Evolutionary conservation across 768 basidiomycete species (phyloP).

Genomic region (Boletus subcaerulescens): DNA sequence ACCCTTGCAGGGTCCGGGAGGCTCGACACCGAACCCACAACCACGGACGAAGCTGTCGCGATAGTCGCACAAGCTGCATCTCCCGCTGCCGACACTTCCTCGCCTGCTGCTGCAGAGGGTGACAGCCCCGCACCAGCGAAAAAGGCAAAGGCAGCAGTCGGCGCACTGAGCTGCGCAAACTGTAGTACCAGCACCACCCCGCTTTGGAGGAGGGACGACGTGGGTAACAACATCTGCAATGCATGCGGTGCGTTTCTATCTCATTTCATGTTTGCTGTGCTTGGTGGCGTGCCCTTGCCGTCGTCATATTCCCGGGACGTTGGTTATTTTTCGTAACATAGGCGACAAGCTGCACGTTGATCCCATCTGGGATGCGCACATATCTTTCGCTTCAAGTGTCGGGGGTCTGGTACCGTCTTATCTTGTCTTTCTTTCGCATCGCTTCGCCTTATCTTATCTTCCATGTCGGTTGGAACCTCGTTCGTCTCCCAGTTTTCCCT

Average conservation of each 20-base stretch:
- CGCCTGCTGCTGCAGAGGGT: conserved; percentile 28
- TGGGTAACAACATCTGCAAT: conserved; percentile 93
- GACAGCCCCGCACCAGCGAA: conserved; percentile 32
- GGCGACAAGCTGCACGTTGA: conserved; percentile 21
- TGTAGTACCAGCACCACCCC: conserved; percentile 90
- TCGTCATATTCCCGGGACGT: conserved; percentile 8
- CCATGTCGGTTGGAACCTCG: background rate
- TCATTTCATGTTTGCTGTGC: conserved; percentile 27
- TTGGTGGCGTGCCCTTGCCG: conserved; percentile 18
- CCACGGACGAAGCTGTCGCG: conserved; percentile 21
- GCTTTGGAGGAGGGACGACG: conserved; percentile 85
- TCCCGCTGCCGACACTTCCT: conserved; percentile 35
- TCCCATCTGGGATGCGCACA: conserved; percentile 18
- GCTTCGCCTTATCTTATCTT: conserved; percentile 27
- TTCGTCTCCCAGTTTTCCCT: background rate
- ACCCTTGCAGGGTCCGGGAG: conserved; percentile 47
- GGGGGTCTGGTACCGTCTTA: conserved; percentile 14
- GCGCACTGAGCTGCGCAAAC: conserved; percentile 81
- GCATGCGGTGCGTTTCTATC: conserved; percentile 73
- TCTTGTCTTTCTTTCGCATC: conserved; percentile 14
- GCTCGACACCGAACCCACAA: conserved; percentile 36
- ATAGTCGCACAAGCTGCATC: conserved; percentile 19
- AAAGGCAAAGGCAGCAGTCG: conserved; percentile 46
- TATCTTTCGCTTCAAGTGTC: conserved; percentile 18
- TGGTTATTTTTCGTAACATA: conserved; percentile 20